Evolutionary conservation across 371 early-diverging fungal species (phyloP), one percentile per base, ranked within the genome.

Genomic region (Gilbertella persicaria): DNA sequence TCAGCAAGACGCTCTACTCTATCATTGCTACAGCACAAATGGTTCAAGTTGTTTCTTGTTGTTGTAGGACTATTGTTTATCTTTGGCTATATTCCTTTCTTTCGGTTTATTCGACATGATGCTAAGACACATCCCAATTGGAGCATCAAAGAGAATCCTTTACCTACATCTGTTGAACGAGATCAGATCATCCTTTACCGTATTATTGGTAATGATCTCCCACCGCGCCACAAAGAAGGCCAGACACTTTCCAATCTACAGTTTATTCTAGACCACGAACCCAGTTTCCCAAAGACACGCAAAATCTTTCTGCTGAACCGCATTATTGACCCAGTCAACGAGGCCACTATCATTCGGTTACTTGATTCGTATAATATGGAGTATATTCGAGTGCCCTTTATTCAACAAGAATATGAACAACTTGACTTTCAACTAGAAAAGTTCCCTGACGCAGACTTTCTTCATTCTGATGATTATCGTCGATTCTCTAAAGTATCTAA

Each of bases 121-220:
- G 38, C 26, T 20, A 36, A 20, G 21, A 6, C 44, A 25, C 40
- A 36, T 8, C 40, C 57, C 4, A 44, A 36, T 0, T 58, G 58
- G 58, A 50, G 42, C 13, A 29, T 50, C 7, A 36, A 51, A 36
- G 45, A 41, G 39, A 37, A 8, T n/a, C 38, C 8, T 16, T 37
- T 9, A 20, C 25, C 6, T n/a, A 30, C 23, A 26, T 53, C 1
- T 33, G 33, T 33, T 33, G 46, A 40, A 17, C 73, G 79, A 40
- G 78, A 82, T 43, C 79, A 81, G 35, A 68, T 82, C 36, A 66
- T 83, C 1, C 61, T 87, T 6, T 87, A 85, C 63, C 82, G 88
- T 33, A 85, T 88, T 50, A 73, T 88, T 44, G 88, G 88, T 40
- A 88, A 88, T 50, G 88, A 88, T 46, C 60, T 88, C 13, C 88